Base-by-base conservation (phyloP, 2,329 filamentous ascomycete genomes). In the Colletotrichum sp. region DNA sequence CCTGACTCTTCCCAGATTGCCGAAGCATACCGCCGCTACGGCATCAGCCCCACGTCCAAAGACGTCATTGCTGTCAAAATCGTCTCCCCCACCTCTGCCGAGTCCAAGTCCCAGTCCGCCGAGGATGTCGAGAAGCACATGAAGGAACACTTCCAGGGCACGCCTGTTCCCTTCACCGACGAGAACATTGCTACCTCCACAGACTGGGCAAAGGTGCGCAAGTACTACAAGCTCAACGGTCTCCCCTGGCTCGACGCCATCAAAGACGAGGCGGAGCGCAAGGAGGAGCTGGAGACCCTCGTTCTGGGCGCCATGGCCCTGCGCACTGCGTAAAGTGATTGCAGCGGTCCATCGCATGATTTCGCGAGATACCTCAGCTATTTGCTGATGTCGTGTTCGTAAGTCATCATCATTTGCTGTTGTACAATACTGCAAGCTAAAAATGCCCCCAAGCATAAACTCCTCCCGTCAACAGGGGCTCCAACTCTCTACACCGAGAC, bases 21-120 rank as follows among this genome's bases (percentile, higher is more conserved):
- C 68, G 96, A 98, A 80, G 93, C 96, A 1, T 99, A 99, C 85
- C 93, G 95, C 36, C 93, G 94, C 70, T 98, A 97, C 81, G 97
- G 97, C 64, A 93, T 99, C 74, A 88, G 91, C 1, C 91, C 95
- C 15, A 86, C 88, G 13, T 97, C 94, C 4, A 93, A 89, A 60
- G 85, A 93, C 79, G 85, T 99, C n/a, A 86, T 98, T 4, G 92
- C 95, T 8, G 89, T 98, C 81, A 99, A 98, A 83, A 89, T 99
- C 28, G 90, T 93, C 12, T 88, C 89, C 18, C 87, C 88, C 0
- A 84, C 87, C 63, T 80, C 82, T 4, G 83, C 85, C 39, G 84
- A 87, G 63, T 86, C 88, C 8, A 84, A 88, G n/a, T 79, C 82
- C 2, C 75, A 75, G 7, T 85, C 86, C 5, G 85, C 91, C 44